These are phyloP conservation scores for Leishmania aethiopica DNA, from an alignment of 208 protist genomes.

Conservation along the genomic window DNA sequence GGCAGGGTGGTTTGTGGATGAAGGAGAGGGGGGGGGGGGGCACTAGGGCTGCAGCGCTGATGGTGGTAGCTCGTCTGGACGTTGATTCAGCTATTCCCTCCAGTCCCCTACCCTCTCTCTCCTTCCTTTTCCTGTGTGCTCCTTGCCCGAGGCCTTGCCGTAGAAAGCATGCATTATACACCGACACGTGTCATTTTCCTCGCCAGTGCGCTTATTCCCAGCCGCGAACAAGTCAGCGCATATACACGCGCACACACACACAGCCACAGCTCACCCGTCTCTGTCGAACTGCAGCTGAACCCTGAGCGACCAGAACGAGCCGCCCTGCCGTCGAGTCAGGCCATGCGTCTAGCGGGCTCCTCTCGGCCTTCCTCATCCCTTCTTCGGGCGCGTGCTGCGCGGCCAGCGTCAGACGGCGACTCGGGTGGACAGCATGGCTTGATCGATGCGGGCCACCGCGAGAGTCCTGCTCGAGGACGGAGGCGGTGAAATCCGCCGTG, in stretches of 20 bases:
- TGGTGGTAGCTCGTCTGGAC: background rate
- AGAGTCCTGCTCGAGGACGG: background rate
- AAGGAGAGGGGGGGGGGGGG: background rate
- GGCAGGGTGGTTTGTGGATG: background rate
- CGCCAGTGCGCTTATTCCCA: background rate
- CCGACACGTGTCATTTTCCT: background rate
- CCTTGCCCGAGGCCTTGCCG: background rate
- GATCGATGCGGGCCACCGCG: background rate
- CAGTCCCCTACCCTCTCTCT: background rate
- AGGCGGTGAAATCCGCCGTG: background rate
- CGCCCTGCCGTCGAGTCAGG: background rate
- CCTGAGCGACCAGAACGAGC: background rate
- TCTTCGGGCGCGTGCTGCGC: background rate
- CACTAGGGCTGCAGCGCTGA: background rate
- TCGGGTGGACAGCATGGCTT: background rate
- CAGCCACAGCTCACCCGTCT: background rate
- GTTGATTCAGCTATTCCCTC: background rate
- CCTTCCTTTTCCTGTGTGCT: background rate
- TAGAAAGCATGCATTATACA: background rate
- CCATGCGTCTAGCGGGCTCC: background rate
- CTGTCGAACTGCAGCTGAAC: background rate
- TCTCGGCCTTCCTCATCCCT: background rate
- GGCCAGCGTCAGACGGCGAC: background rate
- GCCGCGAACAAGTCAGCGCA: background rate
- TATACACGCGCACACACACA: background rate